phyloP scores from a whole-genome alignment of 2,329 filamentous ascomycete genomes.

The Colletotrichum musae region DNA sequence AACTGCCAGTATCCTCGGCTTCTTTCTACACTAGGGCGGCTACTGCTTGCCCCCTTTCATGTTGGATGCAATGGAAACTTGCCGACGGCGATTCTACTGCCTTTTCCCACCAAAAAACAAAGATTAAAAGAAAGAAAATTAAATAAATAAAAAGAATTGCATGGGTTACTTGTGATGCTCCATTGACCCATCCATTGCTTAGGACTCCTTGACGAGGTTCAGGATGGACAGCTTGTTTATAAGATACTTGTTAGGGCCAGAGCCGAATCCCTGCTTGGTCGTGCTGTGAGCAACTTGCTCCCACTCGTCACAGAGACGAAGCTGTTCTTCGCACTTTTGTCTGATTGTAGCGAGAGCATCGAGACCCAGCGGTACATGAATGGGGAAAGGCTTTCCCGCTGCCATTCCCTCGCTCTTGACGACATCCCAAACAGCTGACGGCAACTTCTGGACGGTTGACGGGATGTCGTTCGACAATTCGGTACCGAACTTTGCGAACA shows the following conservation, averaged over 20 bases:
- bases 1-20: too few species aligned
- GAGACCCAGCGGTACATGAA: conserved; percentile 49
- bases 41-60: too few species aligned
- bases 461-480: conserved; percentile 46
- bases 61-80: too few species aligned
- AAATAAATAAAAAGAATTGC: too few species aligned
- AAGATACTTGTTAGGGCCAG: background rate
- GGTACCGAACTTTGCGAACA: conserved; percentile 44
- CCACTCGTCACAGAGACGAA: conserved; percentile 19
- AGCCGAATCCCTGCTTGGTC: conserved; percentile 1
- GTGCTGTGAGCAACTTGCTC: conserved; percentile 7
- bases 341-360: conserved; percentile 47
- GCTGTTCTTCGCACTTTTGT: conserved; percentile 44
- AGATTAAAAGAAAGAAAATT: too few species aligned
- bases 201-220: background rate
- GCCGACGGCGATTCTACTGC: too few species aligned
- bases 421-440: conserved; percentile 46
- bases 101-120: too few species aligned
- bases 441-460: conserved; percentile 45
- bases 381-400: conserved; percentile 44
- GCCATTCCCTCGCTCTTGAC: conserved; percentile 47
- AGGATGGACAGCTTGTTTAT: conserved; percentile 4
- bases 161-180: too few species aligned
- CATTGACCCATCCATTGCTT: background rate
- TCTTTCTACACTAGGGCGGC: too few species aligned